Conservation (phyloP, 2,329 filamentous ascomycete species). For the Elsinoe fawcettii region DNA sequence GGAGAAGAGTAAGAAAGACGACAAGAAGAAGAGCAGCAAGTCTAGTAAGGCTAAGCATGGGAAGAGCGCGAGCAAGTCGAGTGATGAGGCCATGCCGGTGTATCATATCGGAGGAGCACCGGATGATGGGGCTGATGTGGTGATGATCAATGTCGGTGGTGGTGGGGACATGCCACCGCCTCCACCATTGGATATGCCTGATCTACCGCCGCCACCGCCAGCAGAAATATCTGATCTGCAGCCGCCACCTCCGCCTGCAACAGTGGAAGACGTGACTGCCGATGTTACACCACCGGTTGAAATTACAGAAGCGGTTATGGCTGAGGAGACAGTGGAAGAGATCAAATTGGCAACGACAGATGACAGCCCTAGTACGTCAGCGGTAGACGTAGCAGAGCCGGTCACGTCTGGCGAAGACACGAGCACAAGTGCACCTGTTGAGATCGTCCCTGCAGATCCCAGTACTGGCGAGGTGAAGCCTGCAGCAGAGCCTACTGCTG, state of each 20-base stretch:
- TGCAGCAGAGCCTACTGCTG: not conserved
- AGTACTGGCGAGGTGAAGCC: not conserved
- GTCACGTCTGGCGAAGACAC: not conserved
- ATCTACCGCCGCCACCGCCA: not conserved
- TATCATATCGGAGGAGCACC: not conserved
- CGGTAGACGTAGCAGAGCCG: not conserved
- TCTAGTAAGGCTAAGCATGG: slow-evolving; percentile 1
- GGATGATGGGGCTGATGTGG: not conserved
- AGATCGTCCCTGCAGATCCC: not conserved
- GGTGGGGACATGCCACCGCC: not conserved
- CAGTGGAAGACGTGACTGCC: not conserved
- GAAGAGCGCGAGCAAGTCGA: not conserved
- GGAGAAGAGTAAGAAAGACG: not conserved
- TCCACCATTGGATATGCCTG: not conserved
- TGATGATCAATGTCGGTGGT: slow-evolving; percentile 11
- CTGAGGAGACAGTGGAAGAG: not conserved
- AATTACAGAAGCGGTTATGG: not conserved
- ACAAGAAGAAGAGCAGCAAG: slow-evolving; percentile 8
- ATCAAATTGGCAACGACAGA: not conserved
- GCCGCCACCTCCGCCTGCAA: not conserved
- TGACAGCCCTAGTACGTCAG: not conserved
- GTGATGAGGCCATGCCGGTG: not conserved
- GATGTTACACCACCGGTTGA: not conserved
- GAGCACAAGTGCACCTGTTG: not conserved
- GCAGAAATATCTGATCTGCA: not conserved